These are phyloP conservation scores for Scleromitrula shiraiana DNA, from an alignment of 2,329 filamentous ascomycete species.

Conservation along the genomic window DNA sequence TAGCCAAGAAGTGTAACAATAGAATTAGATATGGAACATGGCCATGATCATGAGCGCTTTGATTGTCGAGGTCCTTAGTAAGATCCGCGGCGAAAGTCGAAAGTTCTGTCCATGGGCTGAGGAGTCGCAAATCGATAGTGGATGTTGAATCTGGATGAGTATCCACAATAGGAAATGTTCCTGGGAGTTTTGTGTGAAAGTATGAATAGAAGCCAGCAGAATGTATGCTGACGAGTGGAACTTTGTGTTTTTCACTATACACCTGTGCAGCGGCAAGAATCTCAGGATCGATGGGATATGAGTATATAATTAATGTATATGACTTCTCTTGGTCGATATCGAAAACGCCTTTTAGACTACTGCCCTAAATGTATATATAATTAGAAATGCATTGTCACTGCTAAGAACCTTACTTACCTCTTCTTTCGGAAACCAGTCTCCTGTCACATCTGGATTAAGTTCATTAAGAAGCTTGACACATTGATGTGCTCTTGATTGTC, in stretches of 20 bases:
- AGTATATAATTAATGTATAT: constrained; percentile 54
- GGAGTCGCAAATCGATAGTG: constrained; percentile 74
- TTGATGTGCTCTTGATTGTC: constrained; percentile 69
- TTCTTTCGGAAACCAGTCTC: constrained; percentile 54
- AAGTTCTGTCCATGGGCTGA: constrained; percentile 82
- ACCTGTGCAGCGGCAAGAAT: constrained; percentile 42
- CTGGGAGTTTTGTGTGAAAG: constrained; percentile 70
- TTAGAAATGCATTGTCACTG: neutral
- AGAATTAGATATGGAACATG: constrained; percentile 84
- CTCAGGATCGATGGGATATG: constrained; percentile 47
- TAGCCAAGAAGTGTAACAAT: constrained; percentile 70
- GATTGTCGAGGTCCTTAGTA: constrained; percentile 58
- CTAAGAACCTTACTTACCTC: constrained; percentile 30
- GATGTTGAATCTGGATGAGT: constrained; percentile 87
- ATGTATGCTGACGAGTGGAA: constrained; percentile 74
- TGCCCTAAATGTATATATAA: neutral
- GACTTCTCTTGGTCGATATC: constrained; percentile 27
- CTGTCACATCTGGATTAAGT: constrained; percentile 86
- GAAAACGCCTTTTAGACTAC: constrained; percentile 21
- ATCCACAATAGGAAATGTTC: constrained; percentile 86
- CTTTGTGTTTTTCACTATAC: constrained; percentile 47
- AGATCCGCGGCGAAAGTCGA: constrained; percentile 56
- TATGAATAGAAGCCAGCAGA: constrained; percentile 89
- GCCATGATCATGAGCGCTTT: constrained; percentile 76
- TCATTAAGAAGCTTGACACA: constrained; percentile 72